A percentile compares a stretch with the other conserved stretches of the same genome.
Conservation (phyloP, 129 eudicot genomes). For the Flaveria robusta region DNA sequence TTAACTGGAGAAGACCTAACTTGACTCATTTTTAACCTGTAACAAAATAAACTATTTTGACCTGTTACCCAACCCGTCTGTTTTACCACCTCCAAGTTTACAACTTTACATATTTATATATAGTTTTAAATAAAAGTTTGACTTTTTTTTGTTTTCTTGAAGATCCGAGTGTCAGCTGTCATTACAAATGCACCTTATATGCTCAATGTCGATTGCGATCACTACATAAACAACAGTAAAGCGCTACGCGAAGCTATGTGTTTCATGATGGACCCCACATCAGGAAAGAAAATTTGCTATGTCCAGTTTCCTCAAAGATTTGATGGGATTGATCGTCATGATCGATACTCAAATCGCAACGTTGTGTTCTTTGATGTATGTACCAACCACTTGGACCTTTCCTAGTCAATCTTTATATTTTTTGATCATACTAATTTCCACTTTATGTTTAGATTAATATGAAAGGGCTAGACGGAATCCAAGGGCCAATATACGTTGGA, state of each 20-base stretch:
- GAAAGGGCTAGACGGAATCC: constrained; percentile 93
- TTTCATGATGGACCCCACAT: constrained; percentile 89
- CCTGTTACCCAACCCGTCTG: not conserved
- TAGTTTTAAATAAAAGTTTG: not conserved
- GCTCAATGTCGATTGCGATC: constrained; percentile 94
- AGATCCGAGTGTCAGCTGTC: constrained; percentile 83
- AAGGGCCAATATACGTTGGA: constrained; percentile 92
- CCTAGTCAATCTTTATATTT: not conserved
- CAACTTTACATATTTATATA: not conserved
- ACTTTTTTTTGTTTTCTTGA: constrained; percentile 17
- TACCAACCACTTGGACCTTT: constrained; percentile 19
- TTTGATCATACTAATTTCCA: not conserved
- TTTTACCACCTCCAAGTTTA: not conserved
- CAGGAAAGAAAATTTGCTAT: constrained; percentile 84
- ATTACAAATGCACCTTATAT: constrained; percentile 86
- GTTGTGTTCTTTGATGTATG: constrained; percentile 93
- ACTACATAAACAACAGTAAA: constrained; percentile 81
- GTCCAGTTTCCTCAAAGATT: constrained; percentile 91
- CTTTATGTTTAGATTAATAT: constrained; percentile 60
- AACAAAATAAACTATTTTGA: not conserved
- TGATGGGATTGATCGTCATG: constrained; percentile 88
- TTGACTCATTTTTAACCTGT: not conserved
- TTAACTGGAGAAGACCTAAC: not conserved
- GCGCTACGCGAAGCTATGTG: constrained; percentile 90
- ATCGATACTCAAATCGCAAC: constrained; percentile 83